Evolutionary conservation across 164 flowering plant species (phyloP), one percentile per base, ranked within the genome.

Genomic region (grape (Vitis vinifera)): DNA sequence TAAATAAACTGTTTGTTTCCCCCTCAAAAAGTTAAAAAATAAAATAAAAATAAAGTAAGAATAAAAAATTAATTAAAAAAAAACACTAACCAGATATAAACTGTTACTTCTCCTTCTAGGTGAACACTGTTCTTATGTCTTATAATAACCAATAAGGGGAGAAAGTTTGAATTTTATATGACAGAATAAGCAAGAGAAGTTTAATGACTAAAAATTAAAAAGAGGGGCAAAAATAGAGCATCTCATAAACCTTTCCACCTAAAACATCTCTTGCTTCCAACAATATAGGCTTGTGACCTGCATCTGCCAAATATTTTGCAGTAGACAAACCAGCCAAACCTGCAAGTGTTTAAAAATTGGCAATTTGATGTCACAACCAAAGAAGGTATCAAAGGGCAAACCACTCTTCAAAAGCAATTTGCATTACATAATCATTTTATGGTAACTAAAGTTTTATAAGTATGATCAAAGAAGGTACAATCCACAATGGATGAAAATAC

Each of bases 261-360:
- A 95, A 75, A 76, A 95, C 99, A 86, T 93, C 98, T 83, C 98
- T 88, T 72, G 91, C 97, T 83, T 95, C 99, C 79, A 95, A 71
- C 55, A 95, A 75, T 65, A 95, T 71, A 62, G 99, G 98, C 71
- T 81, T 87, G 75, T 95, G 99, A 64, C 99, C 99, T 58, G 99
- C 99, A 88, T 95, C 99, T 51, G 97, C 99, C 73, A 95, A 84
- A 82, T 95, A 95, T 62, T 95, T 95, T 76, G 99, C 99, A 59
- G 98, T 91, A 17, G 97, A 90, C 63, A 95, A 83, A 73, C 99
- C 98, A 59, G 94, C 98, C 89, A 95, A 85, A 76, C 99, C 99
- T 95, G 82, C 51, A 88, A 73, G 49, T 53, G 52, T 64, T 23
- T 4, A 12, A 29, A 53, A 51, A 31, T 3, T 2, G 59, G 8